Evolutionary conservation across 139 green algal species (phyloP).

Genomic region (Trebouxia sp.): DNA sequence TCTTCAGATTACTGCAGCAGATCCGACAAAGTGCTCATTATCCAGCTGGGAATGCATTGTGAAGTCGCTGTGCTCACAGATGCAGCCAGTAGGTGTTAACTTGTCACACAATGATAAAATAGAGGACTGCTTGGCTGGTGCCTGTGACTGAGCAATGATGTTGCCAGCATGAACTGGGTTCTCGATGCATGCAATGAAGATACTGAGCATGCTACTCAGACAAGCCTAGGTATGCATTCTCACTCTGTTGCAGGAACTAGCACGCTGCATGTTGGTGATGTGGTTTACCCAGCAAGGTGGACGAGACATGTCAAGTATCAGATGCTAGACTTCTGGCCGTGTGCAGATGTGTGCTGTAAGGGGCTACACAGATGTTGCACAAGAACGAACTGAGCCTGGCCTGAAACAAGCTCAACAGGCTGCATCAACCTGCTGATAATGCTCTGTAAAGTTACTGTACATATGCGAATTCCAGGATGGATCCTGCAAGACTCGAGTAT

Average conservation of each 20-base stretch:
- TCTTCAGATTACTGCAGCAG: too few relatives aligned
- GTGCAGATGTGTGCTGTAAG: not conserved
- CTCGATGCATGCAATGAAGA: too few relatives aligned
- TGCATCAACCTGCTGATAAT: constrained; percentile 2
- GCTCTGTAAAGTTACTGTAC: not conserved
- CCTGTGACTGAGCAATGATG: too few relatives aligned
- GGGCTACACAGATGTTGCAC: not conserved
- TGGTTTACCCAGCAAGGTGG: not conserved
- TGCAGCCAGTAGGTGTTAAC: too few relatives aligned
- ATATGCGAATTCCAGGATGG: too few relatives aligned
- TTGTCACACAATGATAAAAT: too few relatives aligned
- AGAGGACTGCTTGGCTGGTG: too few relatives aligned
- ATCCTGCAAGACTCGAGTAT: too few relatives aligned
- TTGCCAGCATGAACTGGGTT: too few relatives aligned
- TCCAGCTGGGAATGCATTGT: too few relatives aligned
- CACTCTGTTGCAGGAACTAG: not conserved
- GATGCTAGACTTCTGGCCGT: not conserved
- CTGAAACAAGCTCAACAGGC: constrained; percentile 1
- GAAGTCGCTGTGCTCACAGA: too few relatives aligned
- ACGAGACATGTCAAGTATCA: not conserved
- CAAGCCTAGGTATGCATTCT: not conserved
- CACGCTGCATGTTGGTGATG: not conserved
- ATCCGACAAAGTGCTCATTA: too few relatives aligned
- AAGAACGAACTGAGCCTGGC: not conserved
- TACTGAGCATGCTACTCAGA: not conserved